Evolutionary conservation across 2,329 filamentous ascomycete species (phyloP).

Genomic region (Dissoconium aciculare): DNA sequence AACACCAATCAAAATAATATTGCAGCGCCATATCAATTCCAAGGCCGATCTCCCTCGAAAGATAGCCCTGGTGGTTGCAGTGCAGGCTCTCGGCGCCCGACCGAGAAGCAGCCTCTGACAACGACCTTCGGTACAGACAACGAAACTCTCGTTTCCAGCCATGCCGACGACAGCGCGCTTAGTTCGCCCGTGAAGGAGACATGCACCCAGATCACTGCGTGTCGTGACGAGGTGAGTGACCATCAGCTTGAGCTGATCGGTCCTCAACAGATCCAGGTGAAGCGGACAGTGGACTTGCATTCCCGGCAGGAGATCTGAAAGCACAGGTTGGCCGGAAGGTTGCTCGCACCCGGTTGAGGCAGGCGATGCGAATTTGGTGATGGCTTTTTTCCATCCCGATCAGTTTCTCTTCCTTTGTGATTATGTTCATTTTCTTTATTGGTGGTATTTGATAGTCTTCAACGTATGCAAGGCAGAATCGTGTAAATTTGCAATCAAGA

Average conservation of each 20-base stretch:
- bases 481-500: no score
- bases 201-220: constrained; percentile 4
- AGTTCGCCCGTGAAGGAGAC: constrained; percentile 9
- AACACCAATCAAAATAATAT: constrained; percentile 18
- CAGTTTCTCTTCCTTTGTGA: no score
- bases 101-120: constrained; percentile 13
- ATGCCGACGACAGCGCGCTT: constrained; percentile 6
- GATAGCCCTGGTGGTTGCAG: constrained; percentile 7
- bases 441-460: no score
- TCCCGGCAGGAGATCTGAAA: constrained; percentile 4
- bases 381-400: no score
- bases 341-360: no score
- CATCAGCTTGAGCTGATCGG: constrained; percentile 14
- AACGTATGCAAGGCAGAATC: no score
- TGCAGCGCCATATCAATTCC: constrained; percentile 13
- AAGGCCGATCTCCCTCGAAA: constrained; percentile 6
- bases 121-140: constrained; percentile 6
- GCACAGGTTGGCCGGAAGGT: not conserved
- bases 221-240: constrained; percentile 10
- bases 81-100: constrained; percentile 5
- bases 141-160: constrained; percentile 13
- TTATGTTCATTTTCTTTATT: no score
- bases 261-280: constrained; percentile 11
- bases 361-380: no score
- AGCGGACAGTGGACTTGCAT: constrained; percentile 12